Percentiles rank a stretch among this genome's conserved stretches.
These are phyloP conservation scores for Ogataea saltuana DNA, from an alignment of 805 yeast genomes.

Conservation along the genomic window DNA sequence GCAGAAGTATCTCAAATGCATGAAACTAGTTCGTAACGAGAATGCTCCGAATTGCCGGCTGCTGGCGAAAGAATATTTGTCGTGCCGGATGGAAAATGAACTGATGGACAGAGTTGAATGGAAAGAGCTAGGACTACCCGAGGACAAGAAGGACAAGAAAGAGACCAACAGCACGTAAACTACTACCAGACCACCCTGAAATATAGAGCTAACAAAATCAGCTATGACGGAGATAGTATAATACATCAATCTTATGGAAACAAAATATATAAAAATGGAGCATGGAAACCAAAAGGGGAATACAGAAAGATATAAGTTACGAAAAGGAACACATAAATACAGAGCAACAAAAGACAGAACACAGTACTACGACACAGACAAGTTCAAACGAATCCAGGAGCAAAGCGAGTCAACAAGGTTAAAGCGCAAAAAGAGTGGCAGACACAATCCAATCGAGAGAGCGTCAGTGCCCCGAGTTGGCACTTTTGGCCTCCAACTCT, in stretches of 20 bases:
- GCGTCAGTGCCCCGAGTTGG: constrained; percentile 13
- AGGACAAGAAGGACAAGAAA: constrained; percentile 20
- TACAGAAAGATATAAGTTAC: no score
- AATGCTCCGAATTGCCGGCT: constrained; percentile 91
- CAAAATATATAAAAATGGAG: background rate
- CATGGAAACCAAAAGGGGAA: no score
- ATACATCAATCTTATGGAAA: background rate
- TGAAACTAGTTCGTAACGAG: constrained; percentile 73
- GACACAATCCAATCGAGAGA: background rate
- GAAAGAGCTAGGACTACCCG: constrained; percentile 40
- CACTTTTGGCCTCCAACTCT: constrained; percentile 19
- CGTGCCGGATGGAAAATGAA: constrained; percentile 83
- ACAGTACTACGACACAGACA: no score
- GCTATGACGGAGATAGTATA: background rate
- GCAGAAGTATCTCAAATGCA: constrained; percentile 73
- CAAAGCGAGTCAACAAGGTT: no score
- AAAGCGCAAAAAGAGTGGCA: constrained; percentile 1
- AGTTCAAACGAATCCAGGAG: background rate
- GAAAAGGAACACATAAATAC: no score
- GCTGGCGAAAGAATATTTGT: constrained; percentile 76
- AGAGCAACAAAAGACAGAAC: no score
- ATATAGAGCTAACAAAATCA: no score
- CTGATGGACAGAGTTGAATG: constrained; percentile 39
- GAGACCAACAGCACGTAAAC: no score
- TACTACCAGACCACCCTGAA: no score